Evolutionary conservation across 2,329 filamentous ascomycete genomes (phyloP).

Genomic region (Malbranchea cinnamomea): DNA sequence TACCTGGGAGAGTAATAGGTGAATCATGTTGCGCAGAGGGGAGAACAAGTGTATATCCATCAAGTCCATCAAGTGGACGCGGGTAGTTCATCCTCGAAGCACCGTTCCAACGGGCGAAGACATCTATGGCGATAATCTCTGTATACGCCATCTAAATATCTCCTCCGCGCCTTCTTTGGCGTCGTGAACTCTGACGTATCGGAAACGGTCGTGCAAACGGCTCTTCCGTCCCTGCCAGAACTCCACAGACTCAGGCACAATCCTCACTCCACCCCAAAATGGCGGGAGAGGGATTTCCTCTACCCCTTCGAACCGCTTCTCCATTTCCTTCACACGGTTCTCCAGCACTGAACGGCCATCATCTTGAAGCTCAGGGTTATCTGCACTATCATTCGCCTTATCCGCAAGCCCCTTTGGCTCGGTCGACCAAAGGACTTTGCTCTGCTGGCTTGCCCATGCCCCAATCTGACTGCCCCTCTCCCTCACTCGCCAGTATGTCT

Average conservation of each 20-base stretch:
- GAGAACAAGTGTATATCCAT: no score
- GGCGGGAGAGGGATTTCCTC: slow-evolving; percentile 79
- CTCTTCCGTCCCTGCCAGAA: slow-evolving; percentile 92
- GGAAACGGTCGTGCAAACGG: slow-evolving; percentile 84
- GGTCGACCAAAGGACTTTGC: slow-evolving; percentile 46
- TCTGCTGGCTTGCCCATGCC: slow-evolving; percentile 89
- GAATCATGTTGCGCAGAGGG: no score
- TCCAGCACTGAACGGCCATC: slow-evolving; percentile 64
- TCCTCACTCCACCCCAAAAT: slow-evolving; percentile 85
- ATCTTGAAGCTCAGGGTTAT: slow-evolving; percentile 34
- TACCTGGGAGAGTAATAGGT: no score
- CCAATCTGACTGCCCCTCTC: slow-evolving; percentile 73
- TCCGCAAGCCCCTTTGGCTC: slow-evolving; percentile 16
- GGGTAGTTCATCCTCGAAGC: no score
- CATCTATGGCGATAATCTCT: slow-evolving; percentile 28
- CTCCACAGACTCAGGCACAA: slow-evolving; percentile 75
- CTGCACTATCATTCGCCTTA: slow-evolving; percentile 11
- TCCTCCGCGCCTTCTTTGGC: slow-evolving; percentile 48
- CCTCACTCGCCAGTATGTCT: slow-evolving; percentile 47
- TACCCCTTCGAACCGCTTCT: slow-evolving; percentile 56
- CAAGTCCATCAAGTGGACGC: no score
- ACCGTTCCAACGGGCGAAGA: no score
- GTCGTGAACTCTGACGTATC: slow-evolving; percentile 51
- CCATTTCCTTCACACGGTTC: slow-evolving; percentile 58
- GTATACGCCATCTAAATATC: slow-evolving; percentile 32